Conservation (phyloP, 1,284 basidiomycete genomes). For the Tranzscheliella williamsii region DNA sequence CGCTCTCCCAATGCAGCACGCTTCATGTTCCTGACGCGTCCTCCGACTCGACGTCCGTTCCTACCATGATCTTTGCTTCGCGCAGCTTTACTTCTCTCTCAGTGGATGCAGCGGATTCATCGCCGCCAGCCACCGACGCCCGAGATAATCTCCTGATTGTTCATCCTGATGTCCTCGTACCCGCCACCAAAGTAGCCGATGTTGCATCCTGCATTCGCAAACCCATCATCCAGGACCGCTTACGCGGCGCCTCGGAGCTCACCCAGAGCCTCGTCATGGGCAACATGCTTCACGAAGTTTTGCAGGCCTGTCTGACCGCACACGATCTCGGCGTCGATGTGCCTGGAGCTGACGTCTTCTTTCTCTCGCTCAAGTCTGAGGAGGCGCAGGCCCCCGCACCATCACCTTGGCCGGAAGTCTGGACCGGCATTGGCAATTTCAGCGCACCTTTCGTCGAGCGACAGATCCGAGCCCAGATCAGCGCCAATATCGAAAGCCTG, state of each 20-base stretch:
- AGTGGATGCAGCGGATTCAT: too few relatives aligned
- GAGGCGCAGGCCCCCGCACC: not conserved
- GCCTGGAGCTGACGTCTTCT: not conserved
- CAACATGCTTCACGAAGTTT: slow-evolving; percentile 53
- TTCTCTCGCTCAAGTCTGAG: not conserved
- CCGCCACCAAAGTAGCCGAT: slow-evolving; percentile 51
- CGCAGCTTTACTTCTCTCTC: slow-evolving; percentile 1
- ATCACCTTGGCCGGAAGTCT: slow-evolving; percentile 32
- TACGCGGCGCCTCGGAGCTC: slow-evolving; percentile 37
- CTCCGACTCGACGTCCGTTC: slow-evolving; percentile 4
- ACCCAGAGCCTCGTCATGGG: slow-evolving; percentile 50
- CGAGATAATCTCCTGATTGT: slow-evolving; percentile 51
- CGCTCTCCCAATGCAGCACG: slow-evolving; percentile 18
- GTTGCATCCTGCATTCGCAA: slow-evolving; percentile 52
- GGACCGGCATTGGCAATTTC: slow-evolving; percentile 53
- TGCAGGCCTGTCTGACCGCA: slow-evolving; percentile 53
- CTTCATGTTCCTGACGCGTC: slow-evolving; percentile 9
- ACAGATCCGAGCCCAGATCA: slow-evolving; percentile 42
- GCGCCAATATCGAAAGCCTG: slow-evolving; percentile 36
- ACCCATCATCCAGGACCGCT: slow-evolving; percentile 48
- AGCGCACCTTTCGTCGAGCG: slow-evolving; percentile 34
- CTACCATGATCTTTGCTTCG: slow-evolving; percentile 23
- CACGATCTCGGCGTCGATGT: not conserved
- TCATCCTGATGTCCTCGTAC: slow-evolving; percentile 55
- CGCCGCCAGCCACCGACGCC: slow-evolving; percentile 3